A percentile compares a stretch with the other conserved stretches of the same genome.
These are phyloP conservation scores for Pseudogymnoascus verrucosus DNA, from an alignment of 2,329 filamentous ascomycete genomes.

Conservation along the genomic window DNA sequence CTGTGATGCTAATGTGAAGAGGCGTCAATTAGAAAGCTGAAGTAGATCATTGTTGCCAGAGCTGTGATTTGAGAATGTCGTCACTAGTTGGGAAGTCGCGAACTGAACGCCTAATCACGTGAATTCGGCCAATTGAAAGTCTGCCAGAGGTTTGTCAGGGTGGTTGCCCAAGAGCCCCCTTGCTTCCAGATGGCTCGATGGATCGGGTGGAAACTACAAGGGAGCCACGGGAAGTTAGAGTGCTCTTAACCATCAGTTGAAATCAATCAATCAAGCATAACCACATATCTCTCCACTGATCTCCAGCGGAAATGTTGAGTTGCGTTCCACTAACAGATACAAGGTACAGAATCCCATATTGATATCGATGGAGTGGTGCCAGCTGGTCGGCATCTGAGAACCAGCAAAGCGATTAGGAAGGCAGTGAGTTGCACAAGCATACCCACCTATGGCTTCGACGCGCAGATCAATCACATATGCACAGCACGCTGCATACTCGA, in stretches of 20 bases:
- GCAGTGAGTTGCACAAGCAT: neutral
- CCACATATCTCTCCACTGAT: neutral
- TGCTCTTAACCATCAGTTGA: neutral
- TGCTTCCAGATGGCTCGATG: neutral
- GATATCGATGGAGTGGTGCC: neutral
- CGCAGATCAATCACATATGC: constrained; percentile 2
- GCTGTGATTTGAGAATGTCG: constrained; percentile 2
- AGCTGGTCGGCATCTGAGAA: neutral
- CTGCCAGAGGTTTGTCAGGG: neutral
- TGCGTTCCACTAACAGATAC: neutral
- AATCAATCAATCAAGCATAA: constrained; percentile 4
- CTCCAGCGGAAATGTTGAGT: neutral
- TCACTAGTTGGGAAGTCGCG: neutral
- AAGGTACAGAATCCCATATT: neutral
- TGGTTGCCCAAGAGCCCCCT: neutral
- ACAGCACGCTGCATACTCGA: neutral
- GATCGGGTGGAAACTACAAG: neutral
- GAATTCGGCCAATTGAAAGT: neutral
- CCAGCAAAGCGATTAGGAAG: neutral
- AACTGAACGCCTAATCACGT: neutral
- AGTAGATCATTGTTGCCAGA: neutral
- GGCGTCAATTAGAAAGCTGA: neutral
- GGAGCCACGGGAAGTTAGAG: neutral
- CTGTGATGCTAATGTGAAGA: neutral
- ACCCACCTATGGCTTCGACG: neutral